Base-by-base conservation (phyloP, 768 basidiomycete genomes). In the Xerocomellus intermedius region DNA sequence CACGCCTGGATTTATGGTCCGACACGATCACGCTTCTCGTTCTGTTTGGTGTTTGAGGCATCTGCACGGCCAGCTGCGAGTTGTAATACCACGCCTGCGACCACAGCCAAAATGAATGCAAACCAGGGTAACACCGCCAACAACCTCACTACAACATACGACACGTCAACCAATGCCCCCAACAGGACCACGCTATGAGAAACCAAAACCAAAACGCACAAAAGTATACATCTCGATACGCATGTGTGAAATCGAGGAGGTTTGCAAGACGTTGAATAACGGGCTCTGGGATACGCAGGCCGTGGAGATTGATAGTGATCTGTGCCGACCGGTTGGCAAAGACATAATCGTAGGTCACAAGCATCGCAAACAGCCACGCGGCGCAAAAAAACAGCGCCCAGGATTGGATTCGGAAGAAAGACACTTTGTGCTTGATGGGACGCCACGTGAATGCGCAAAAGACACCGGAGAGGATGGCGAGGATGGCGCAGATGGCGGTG, bases 61-160 rank as follows among this genome's bases (percentile, higher is more conserved):
- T 41, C 38, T 5, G 17, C 53, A 52, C 53, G 58, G n/a, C 55
- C 1, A 19, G 71, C 63, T 16, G 76, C 70, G 3, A 69, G 16
- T 51, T 73, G 72, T 8, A 74, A 59, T 47, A 77, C 65, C 30
- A 67, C 61, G 21, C 75, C 72, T 9, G 79, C 64, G 48, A 70
- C 67, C 44, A 69, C 33, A 17, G 73, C 69, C 55, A 77, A 79
- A 7, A 81, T 59, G 56, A 78, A 56, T 0, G 80, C 62, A 57
- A 82, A 70, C 83, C 83, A 85, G 1, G 81, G 79, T 30, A 83
- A 61, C 54, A 82, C 74, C 1, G 81, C 79, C 19, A 79, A 63
- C 24, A 78, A 69, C 43, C 70, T 71, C 59, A 83, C 84, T 85
- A 37, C 16, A 36, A 58, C 7, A 52, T 26, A 36, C 19, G 43